Evolutionary conservation across 345 rosid species (phyloP).

Genomic region (Gossypium thurberi): DNA sequence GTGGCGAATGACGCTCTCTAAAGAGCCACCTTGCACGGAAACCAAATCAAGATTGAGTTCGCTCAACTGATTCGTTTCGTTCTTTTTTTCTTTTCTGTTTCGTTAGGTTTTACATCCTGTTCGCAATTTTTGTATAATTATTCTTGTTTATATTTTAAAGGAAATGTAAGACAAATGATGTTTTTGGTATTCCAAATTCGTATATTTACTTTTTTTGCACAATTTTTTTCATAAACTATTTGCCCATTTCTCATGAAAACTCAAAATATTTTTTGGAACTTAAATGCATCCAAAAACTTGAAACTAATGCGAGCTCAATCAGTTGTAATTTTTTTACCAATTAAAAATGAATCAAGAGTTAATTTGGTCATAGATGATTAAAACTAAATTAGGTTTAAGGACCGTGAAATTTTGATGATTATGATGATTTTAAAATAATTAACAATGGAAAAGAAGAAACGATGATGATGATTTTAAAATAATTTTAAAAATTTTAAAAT

Average conservation of each 20-base stretch:
- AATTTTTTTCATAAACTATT: background rate
- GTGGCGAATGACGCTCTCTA: constrained; percentile 72
- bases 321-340: background rate
- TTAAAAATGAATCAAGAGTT: background rate
- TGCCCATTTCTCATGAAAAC: background rate
- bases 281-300: background rate
- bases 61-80: constrained; percentile 99
- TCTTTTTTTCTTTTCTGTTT: constrained; percentile 50
- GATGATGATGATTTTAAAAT: too few species aligned
- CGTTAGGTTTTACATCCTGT: constrained; percentile 19
- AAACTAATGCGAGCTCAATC: background rate
- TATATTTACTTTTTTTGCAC: background rate
- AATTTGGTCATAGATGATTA: too few species aligned
- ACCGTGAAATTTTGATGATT: background rate
- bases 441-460: too few species aligned
- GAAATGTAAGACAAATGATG: background rate
- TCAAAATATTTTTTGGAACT: background rate
- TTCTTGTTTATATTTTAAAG: background rate
- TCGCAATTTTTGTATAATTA: background rate
- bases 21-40: constrained; percentile 37
- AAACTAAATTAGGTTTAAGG: too few species aligned
- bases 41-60: constrained; percentile 69
- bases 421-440: too few species aligned
- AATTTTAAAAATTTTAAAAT: too few species aligned
- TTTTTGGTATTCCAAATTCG: background rate